Percentiles rank a stretch among this genome's conserved stretches.
Evolutionary conservation across 148 eudicot species (phyloP).

Genomic region (Chenopodium album): DNA sequence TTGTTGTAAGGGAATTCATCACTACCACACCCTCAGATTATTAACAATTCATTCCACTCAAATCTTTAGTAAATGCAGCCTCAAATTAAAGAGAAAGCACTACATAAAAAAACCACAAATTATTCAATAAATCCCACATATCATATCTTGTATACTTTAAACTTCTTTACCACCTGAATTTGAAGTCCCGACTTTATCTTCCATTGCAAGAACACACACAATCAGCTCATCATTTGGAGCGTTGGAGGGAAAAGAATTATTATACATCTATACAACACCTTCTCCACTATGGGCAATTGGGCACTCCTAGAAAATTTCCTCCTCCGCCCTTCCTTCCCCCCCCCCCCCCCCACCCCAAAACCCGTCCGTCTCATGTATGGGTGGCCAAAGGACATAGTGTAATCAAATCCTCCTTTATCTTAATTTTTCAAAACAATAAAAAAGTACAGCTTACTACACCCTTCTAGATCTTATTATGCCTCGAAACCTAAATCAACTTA

Average conservation of each 20-base stretch:
- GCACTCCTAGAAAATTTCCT: background rate
- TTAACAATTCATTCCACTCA: background rate
- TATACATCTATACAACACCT: background rate
- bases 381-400: background rate
- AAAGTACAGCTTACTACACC: background rate
- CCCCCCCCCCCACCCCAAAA: too few species aligned
- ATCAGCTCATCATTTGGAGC: background rate
- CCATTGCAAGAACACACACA: background rate
- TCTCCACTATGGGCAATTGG: background rate
- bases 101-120: too few species aligned
- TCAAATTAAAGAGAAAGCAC: too few species aligned
- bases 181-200: too few species aligned
- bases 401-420: too few species aligned
- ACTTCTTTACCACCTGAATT: background rate
- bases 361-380: background rate
- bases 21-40: too few species aligned
- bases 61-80: too few species aligned
- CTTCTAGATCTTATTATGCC: background rate
- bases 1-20: too few species aligned
- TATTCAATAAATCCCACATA: background rate
- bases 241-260: background rate
- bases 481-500: background rate
- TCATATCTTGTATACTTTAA: background rate
- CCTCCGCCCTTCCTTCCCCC: background rate
- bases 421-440: too few species aligned